These are phyloP conservation scores for Poteriospumella lacustris DNA, from an alignment of 108 stramenopile species.

Conservation along the genomic window DNA sequence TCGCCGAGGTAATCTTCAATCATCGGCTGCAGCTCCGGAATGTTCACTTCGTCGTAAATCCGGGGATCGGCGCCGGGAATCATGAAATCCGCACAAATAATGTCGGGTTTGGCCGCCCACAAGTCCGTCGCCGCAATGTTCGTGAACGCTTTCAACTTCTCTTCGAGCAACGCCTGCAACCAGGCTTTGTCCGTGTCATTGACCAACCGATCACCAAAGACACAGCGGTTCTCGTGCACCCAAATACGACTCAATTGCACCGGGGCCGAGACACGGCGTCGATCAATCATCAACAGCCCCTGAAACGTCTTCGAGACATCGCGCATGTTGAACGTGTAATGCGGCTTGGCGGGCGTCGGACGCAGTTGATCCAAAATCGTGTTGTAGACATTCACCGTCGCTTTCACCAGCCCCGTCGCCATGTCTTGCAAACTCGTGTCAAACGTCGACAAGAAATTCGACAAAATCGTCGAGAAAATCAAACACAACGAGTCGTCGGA, in stretches of 20 bases:
- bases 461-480: constrained; percentile 55
- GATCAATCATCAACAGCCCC: constrained; percentile 52
- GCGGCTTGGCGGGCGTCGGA: constrained; percentile 58
- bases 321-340: constrained; percentile 59
- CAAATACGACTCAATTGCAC: constrained; percentile 41
- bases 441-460: constrained; percentile 34
- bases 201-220: constrained; percentile 57
- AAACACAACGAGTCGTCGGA: constrained; percentile 42
- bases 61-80: constrained; percentile 48
- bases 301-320: constrained; percentile 58
- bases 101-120: constrained; percentile 9
- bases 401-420: constrained; percentile 42
- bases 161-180: constrained; percentile 40
- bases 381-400: constrained; percentile 51
- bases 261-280: constrained; percentile 11
- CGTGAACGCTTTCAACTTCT: constrained; percentile 4
- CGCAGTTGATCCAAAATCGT: constrained; percentile 46
- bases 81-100: constrained; percentile 50
- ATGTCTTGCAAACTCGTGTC: constrained; percentile 30
- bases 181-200: constrained; percentile 49
- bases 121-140: not conserved
- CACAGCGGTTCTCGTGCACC: constrained; percentile 52
- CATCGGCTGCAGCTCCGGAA: constrained; percentile 33
- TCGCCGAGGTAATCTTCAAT: constrained; percentile 55
- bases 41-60: constrained; percentile 53